These are phyloP conservation scores for Cercospora citrullina DNA, from an alignment of 2,329 filamentous ascomycete genomes.

Conservation along the genomic window DNA sequence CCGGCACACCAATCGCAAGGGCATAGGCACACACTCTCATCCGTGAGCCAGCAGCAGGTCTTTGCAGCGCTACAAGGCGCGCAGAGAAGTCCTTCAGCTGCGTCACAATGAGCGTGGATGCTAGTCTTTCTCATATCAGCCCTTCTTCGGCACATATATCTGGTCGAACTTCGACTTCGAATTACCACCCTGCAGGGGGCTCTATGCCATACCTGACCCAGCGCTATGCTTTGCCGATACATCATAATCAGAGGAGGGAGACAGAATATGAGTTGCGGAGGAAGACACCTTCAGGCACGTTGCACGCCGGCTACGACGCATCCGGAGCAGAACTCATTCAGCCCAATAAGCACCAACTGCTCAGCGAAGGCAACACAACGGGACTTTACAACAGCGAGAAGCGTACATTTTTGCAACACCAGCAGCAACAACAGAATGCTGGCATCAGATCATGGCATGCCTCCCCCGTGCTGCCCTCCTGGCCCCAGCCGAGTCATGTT, in stretches of 20 bases:
- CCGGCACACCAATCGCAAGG: conserved; percentile 38
- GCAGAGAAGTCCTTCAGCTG: conserved; percentile 10
- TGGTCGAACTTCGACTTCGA: conserved; percentile 18
- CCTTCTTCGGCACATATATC: conserved; percentile 17
- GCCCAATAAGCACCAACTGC: conserved; percentile 74
- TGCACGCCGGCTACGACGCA: conserved; percentile 88
- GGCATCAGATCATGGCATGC: conserved; percentile 20
- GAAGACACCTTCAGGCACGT: conserved; percentile 92
- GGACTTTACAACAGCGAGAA: conserved; percentile 39
- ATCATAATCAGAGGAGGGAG: conserved; percentile 25
- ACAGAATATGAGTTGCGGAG: conserved; percentile 74
- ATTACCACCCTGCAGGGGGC: conserved; percentile 14
- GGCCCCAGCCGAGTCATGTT: conserved; percentile 17
- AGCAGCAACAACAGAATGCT: conserved; percentile 32
- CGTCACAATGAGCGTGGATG: conserved; percentile 35
- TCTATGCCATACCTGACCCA: conserved; percentile 36
- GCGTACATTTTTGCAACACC: conserved; percentile 35
- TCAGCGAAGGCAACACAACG: conserved; percentile 42
- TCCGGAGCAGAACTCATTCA: conserved; percentile 47
- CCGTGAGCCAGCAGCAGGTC: conserved; percentile 32
- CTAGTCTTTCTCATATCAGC: conserved; percentile 26
- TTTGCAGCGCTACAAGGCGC: conserved; percentile 21
- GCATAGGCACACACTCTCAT: conserved; percentile 38
- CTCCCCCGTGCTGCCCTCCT: conserved; percentile 1
- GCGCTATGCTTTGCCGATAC: conserved; percentile 37